Evolutionary conservation across 23 red algal species (phyloP), one percentile per base, ranked within the genome.

Genomic region (Gracilaria vermiculophylla): DNA sequence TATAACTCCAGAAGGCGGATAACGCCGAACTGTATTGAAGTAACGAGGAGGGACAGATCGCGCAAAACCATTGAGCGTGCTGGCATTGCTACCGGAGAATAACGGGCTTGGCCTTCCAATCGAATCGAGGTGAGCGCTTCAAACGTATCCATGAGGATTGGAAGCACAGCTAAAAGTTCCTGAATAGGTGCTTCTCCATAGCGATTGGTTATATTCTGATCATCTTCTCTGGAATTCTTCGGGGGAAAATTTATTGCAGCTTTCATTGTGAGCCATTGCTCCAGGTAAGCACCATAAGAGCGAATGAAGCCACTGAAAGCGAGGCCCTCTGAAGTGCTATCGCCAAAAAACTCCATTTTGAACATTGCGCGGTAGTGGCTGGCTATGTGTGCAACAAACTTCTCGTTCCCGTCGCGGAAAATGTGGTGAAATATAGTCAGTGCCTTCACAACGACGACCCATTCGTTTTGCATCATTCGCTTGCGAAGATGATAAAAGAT

Each of bases 371-470:
- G 82, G 20, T 76, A 71, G 12, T 90, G 78, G 27, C 23, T 43
- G 53, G 97, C 91, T 19, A 99, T 72, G 53, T 95, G 82, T 4
- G 60, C 64, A 50, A 88, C 80, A 92, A 99, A 99, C 29, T 62
- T 92, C 23, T 83, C 86, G 84, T 95, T 99, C 21, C 97, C 92
- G 61, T 99, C 97, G 19, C 92, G 92, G 45, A 99, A 95, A 65
- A 99, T 94, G 78, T 94, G 81, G 71, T 99, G 97, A 61, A 94
- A 99, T 36, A 99, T 92, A 31, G 89, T 81, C 20, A 95, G 82
- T 2, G 93, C 35, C 76, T 99, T 99, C 52, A 95, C 62, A 17
- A 86, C 86, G 52, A 99, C 93, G 71, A 99, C 72, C 92, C 97
- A 95, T 24, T 95, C 78, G 65, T 80, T 83, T 27, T 69, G 57